Conservation (phyloP, 2,329 filamentous ascomycete genomes). For the Sclerotiophoma versabilis region DNA sequence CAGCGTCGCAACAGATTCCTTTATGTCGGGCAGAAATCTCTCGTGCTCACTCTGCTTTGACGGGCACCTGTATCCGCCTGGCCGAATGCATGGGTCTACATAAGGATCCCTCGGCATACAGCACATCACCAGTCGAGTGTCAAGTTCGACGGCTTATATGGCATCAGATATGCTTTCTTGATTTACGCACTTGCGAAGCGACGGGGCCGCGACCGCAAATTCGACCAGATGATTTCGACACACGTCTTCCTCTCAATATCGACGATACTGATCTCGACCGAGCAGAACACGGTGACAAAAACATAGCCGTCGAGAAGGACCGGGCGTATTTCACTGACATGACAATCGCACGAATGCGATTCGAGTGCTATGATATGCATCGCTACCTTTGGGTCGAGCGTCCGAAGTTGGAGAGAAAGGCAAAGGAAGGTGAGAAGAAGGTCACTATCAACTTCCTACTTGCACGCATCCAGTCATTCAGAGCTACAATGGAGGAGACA, state of each 20-base stretch:
- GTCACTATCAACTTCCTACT: constrained; percentile 65
- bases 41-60: constrained; percentile 73
- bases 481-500: constrained; percentile 67
- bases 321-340: constrained; percentile 70
- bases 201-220: constrained; percentile 76
- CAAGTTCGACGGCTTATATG: constrained; percentile 76
- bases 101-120: constrained; percentile 72
- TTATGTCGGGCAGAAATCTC: constrained; percentile 76
- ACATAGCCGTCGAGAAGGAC: constrained; percentile 55
- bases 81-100: constrained; percentile 81
- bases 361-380: constrained; percentile 77
- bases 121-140: constrained; percentile 70
- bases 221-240: constrained; percentile 77
- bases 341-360: constrained; percentile 71
- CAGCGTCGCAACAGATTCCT: constrained; percentile 61
- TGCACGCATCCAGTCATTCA: constrained; percentile 73
- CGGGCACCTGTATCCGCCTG: constrained; percentile 74
- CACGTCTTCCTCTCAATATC: constrained; percentile 73
- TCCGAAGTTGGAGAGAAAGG: constrained; percentile 64
- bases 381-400: constrained; percentile 74
- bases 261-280: constrained; percentile 68
- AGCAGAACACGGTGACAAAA: constrained; percentile 29
- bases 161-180: constrained; percentile 80
- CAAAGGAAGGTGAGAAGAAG: constrained; percentile 30
- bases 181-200: constrained; percentile 76